These are phyloP conservation scores for Ephemerocybe angulata DNA, from an alignment of 768 basidiomycete genomes.

Conservation along the genomic window DNA sequence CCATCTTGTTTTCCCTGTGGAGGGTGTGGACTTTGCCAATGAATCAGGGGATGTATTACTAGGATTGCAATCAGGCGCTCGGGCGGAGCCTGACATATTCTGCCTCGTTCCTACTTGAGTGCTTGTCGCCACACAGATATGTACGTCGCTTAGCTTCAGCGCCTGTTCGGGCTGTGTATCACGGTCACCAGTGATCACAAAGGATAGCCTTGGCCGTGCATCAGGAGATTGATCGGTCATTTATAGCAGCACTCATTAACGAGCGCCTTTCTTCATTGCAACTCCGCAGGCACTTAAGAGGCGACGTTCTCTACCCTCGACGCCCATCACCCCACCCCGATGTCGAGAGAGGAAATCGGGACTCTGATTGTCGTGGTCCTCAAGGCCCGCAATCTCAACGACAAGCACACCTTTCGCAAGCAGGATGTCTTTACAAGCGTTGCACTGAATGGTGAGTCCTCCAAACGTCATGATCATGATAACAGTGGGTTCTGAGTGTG, in stretches of 20 bases:
- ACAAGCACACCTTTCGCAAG: conserved; percentile 85
- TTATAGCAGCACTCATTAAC: too few species aligned
- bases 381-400: conserved; percentile 77
- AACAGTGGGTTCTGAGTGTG: conserved; percentile 33
- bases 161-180: background rate
- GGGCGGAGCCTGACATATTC: background rate
- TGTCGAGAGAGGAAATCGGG: conserved; percentile 57
- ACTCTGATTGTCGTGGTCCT: conserved; percentile 83
- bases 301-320: conserved; percentile 1
- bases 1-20: too few species aligned
- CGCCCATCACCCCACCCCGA: conserved; percentile 13
- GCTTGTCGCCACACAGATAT: too few species aligned
- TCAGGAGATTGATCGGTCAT: too few species aligned
- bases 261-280: background rate
- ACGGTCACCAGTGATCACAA: too few species aligned
- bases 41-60: too few species aligned
- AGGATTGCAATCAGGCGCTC: too few species aligned
- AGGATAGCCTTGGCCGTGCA: background rate
- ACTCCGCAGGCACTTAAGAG: conserved; percentile 5
- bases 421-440: conserved; percentile 83
- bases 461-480: background rate
- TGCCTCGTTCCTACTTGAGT: too few species aligned
- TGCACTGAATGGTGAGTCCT: conserved; percentile 44
- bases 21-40: too few species aligned
- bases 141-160: background rate